phyloP scores from a whole-genome alignment of 208 protist species.

The Endotrypanum monterogeii region DNA sequence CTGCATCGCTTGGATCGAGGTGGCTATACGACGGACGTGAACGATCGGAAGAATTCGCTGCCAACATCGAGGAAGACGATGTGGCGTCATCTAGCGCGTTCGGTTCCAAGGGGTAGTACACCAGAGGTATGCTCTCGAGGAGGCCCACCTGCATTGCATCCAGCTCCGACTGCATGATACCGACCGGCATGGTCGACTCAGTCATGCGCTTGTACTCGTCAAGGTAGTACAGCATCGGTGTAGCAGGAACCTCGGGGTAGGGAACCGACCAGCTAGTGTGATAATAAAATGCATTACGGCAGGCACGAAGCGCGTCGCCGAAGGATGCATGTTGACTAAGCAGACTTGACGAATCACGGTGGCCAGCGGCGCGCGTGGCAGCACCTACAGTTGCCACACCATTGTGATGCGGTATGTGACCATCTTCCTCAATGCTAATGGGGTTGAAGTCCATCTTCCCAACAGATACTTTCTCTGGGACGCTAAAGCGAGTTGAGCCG shows the following conservation, averaged over 20 bases:
- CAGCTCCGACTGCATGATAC: slow-evolving; percentile 83
- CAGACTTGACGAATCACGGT: slow-evolving; percentile 12
- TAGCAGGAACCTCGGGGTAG: slow-evolving; percentile 51
- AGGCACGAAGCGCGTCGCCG: slow-evolving; percentile 53
- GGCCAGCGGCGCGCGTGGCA: background rate
- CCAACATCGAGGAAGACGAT: slow-evolving; percentile 35
- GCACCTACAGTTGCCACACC: slow-evolving; percentile 5
- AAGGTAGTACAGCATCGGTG: slow-evolving; percentile 70
- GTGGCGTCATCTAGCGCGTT: slow-evolving; percentile 39
- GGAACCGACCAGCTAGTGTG: slow-evolving; percentile 70
- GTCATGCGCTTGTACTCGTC: slow-evolving; percentile 53
- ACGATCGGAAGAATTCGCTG: slow-evolving; percentile 31
- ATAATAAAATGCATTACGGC: slow-evolving; percentile 63
- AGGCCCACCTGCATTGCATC: slow-evolving; percentile 73
- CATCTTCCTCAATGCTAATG: slow-evolving; percentile 67
- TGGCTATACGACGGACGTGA: slow-evolving; percentile 9
- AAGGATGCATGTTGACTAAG: slow-evolving; percentile 25
- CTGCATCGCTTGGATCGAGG: slow-evolving; percentile 56
- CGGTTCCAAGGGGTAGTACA: slow-evolving; percentile 63
- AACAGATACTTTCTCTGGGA: background rate
- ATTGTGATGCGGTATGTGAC: slow-evolving; percentile 17
- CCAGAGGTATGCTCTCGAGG: slow-evolving; percentile 67
- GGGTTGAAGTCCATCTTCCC: slow-evolving; percentile 65
- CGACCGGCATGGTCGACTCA: slow-evolving; percentile 34
- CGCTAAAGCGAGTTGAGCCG: background rate